Conservation (phyloP, 345 rosid species). For the Ceriops decandra region DNA sequence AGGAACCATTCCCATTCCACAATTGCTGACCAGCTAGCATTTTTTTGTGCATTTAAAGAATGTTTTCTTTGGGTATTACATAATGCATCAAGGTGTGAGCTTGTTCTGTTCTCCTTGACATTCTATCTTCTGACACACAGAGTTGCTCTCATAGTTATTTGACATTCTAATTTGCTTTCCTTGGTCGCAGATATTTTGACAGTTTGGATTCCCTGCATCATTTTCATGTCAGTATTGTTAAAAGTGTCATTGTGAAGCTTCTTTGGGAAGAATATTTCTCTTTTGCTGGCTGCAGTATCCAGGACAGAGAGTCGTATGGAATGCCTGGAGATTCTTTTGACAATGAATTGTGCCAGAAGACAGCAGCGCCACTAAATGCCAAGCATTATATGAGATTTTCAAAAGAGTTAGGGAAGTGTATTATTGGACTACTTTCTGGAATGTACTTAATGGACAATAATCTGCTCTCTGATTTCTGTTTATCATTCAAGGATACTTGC, state of each 20-base stretch:
- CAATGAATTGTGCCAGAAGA: conserved; percentile 33
- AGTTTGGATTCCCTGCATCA: conserved; percentile 41
- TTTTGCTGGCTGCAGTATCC: conserved; percentile 25
- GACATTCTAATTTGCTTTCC: neutral
- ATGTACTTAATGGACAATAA: conserved; percentile 42
- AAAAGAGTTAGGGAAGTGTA: conserved; percentile 79
- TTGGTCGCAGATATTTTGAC: conserved; percentile 48
- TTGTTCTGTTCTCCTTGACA: conserved; percentile 9
- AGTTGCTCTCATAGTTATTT: conserved; percentile 6
- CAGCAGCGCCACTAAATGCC: conserved; percentile 30
- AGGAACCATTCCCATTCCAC: conserved; percentile 53
- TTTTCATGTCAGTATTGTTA: conserved; percentile 51
- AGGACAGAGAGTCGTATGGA: conserved; percentile 23
- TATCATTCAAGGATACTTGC: conserved; percentile 56
- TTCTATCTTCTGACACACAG: conserved; percentile 10
- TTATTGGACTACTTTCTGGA: conserved; percentile 66
- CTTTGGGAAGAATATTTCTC: conserved; percentile 67
- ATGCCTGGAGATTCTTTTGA: conserved; percentile 24
- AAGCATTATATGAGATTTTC: conserved; percentile 38
- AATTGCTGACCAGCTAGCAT: conserved; percentile 45
- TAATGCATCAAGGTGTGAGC: conserved; percentile 61
- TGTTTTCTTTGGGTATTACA: conserved; percentile 81
- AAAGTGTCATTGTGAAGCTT: conserved; percentile 63
- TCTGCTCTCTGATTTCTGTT: conserved; percentile 52
- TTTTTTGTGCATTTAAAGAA: conserved; percentile 65